These are phyloP conservation scores for Vickermania spadyakhi DNA, from an alignment of 208 protist genomes.

Conservation along the genomic window DNA sequence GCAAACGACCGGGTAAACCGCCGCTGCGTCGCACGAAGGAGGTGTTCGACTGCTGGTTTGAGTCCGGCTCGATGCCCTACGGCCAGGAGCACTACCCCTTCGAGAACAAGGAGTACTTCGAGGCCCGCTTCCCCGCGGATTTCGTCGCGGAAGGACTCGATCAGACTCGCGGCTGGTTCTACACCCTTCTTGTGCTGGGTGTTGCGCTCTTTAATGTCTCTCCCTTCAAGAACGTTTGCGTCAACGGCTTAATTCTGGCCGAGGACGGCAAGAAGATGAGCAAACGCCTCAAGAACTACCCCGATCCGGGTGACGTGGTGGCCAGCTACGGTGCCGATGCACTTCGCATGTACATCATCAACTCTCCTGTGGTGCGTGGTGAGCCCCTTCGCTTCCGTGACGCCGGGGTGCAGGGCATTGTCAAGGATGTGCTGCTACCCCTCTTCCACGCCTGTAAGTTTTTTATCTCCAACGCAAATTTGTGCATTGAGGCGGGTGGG, in stretches of 20 bases:
- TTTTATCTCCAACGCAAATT: conserved; percentile 94
- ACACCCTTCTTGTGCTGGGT: conserved; percentile 99
- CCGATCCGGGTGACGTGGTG: conserved; percentile 95
- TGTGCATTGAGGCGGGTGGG: conserved; percentile 41
- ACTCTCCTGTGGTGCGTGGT: conserved; percentile 98
- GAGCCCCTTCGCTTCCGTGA: conserved; percentile 95
- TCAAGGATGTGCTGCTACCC: conserved; percentile 98
- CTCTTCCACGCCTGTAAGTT: conserved; percentile 98
- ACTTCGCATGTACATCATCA: conserved; percentile 99
- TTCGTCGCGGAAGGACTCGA: conserved; percentile 99
- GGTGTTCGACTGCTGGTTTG: conserved; percentile 99
- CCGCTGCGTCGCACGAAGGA: conserved; percentile 90
- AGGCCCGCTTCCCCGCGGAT: conserved; percentile 95
- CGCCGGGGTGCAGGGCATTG: conserved; percentile 91
- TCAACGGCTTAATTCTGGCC: conserved; percentile 99
- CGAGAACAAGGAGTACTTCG: conserved; percentile 96
- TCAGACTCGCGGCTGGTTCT: conserved; percentile 99
- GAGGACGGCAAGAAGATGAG: conserved; percentile 99
- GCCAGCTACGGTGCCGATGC: conserved; percentile 97
- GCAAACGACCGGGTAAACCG: conserved; percentile 77
- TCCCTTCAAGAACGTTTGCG: conserved; percentile 99
- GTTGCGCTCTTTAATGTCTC: conserved; percentile 97
- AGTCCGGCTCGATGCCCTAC: conserved; percentile 99
- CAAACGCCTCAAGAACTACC: conserved; percentile 99
- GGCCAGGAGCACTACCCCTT: conserved; percentile 99